Evolutionary conservation across 1,284 basidiomycete genomes (phyloP), one percentile per base, ranked within the genome.

Genomic region (Sanghuangporus weigelae): DNA sequence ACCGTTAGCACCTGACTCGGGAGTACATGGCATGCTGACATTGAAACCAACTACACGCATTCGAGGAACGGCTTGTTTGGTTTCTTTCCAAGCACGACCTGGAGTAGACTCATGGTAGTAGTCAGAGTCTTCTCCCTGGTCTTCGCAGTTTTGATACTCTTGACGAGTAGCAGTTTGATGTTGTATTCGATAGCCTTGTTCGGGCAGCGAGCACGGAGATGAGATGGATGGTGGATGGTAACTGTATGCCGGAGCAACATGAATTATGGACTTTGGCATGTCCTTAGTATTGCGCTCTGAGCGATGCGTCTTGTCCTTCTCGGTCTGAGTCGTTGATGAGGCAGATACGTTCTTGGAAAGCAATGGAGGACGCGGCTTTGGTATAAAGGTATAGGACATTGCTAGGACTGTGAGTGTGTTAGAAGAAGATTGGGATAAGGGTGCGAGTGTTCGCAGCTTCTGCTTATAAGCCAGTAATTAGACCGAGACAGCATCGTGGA

Each of bases 191-290:
- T 67, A 68, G n/a, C 69, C 68, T 16, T 68, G 66, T 21, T 64
- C 70, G 4, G 71, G 71, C 48, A 71, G 57, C 8, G 69, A 69
- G 63, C 69, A 69, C 14, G 58, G 40, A 60, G 51, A 70, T 71
- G 3, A 66, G 68, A 19, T 42, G 36, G 26, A 71, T 63, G 60
- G 69, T 67, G 31, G 71, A 67, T 16, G 68, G 65, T 69, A 68
- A 64, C 71, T 68, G 62, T 71, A 71, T 14, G 57, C 66, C 38
- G 55, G 58, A 16, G 67, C 65, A 31, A 65, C 68, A 58, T 70
- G 69, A 4, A 68, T 69, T 12, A 64, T 46, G 56, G 59, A 66
- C 8, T 64, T 65, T 2, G 63, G 62, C 16, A 63, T 62, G 23
- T 68, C 61, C 16, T 62, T 19, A 7, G 60, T 59, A n/a, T 38